phyloP scores from a whole-genome alignment of 495 filamentous ascomycete species.

The Xylaria curta region DNA sequence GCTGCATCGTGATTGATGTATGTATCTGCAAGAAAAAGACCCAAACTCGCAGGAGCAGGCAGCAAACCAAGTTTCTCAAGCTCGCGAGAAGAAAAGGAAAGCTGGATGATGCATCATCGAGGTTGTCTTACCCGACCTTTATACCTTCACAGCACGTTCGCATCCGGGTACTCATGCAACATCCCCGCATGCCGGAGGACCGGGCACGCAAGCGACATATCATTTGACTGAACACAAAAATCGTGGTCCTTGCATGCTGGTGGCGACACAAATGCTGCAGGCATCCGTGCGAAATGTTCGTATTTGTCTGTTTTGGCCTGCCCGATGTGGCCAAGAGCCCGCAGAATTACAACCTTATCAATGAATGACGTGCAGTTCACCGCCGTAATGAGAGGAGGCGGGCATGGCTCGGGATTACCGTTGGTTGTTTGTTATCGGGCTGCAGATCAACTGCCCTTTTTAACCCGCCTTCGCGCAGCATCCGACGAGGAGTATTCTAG shows the following conservation, averaged over 20 bases:
- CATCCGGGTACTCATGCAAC: conserved; percentile 1
- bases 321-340: conserved; percentile 13
- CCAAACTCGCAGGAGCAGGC: neutral
- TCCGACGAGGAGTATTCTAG: conserved; percentile 1
- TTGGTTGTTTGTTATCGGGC: conserved; percentile 12
- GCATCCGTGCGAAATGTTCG: neutral
- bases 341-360: conserved; percentile 7
- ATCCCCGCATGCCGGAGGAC: neutral
- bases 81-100: neutral
- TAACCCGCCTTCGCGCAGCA: conserved; percentile 8
- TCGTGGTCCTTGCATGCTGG: neutral
- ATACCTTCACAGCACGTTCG: neutral
- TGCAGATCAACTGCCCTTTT: conserved; percentile 14
- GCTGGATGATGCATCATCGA: neutral
- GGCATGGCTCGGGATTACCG: conserved; percentile 19
- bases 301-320: neutral
- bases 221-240: neutral
- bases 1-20: conserved; percentile 17
- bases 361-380: conserved; percentile 20
- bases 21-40: neutral
- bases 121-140: conserved; percentile 10
- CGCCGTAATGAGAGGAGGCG: neutral
- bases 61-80: neutral
- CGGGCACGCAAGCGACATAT: neutral
- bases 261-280: neutral